Conservation (phyloP, 1,284 basidiomycete species). For the Leccinum colubrinum region DNA sequence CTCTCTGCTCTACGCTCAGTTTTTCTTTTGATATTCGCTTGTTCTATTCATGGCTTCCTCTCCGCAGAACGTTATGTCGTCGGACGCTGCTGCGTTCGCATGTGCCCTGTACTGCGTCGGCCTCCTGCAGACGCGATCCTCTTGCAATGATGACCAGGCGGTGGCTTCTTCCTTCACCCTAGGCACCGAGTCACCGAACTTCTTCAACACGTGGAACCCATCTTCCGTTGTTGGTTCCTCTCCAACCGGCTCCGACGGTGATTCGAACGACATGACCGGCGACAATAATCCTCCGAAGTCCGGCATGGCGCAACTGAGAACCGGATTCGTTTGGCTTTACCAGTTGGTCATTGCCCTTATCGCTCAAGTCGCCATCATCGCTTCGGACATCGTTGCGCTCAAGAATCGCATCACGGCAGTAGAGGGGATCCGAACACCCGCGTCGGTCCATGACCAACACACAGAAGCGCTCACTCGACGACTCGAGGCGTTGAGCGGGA, state of each 20-base stretch:
- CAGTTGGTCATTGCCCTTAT: slow-evolving; percentile 10
- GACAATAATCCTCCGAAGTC: neutral
- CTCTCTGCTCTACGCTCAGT: neutral
- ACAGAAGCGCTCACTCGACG: slow-evolving; percentile 7
- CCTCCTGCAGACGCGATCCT: neutral
- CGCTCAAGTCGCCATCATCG: slow-evolving; percentile 5
- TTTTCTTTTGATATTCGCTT: neutral
- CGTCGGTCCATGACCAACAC: neutral
- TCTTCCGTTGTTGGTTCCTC: neutral
- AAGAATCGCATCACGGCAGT: slow-evolving; percentile 18
- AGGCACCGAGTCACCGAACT: neutral
- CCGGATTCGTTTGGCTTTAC: slow-evolving; percentile 8
- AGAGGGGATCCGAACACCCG: slow-evolving; percentile 7
- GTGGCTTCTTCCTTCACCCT: neutral
- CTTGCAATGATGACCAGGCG: neutral
- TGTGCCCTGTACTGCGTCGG: neutral
- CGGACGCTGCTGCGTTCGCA: slow-evolving; percentile 2
- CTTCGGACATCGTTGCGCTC: slow-evolving; percentile 19
- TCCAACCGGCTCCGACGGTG: neutral
- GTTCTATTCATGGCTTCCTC: slow-evolving; percentile 10
- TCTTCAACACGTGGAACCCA: neutral
- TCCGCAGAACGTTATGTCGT: neutral
- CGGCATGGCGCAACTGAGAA: slow-evolving; percentile 6
- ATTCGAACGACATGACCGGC: neutral
- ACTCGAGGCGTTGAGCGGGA: slow-evolving; percentile 7